phyloP scores from a whole-genome alignment of 2,329 filamentous ascomycete genomes.

The Cyclaneusma minus region DNA sequence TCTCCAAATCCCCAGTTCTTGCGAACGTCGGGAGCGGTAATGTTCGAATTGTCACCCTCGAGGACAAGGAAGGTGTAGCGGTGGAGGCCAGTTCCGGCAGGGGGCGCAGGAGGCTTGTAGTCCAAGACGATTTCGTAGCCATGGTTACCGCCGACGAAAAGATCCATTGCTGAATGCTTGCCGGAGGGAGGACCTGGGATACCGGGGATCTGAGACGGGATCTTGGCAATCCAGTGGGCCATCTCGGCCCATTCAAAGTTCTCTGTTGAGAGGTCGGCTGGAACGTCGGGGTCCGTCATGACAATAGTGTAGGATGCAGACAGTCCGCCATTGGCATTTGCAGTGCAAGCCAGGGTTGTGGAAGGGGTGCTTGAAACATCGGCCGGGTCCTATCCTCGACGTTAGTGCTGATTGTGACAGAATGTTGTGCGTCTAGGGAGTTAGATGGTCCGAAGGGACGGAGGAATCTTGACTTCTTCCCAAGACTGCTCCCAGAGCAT shows the following conservation, averaged over 20 bases:
- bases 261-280: constrained; percentile 29
- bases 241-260: constrained; percentile 39
- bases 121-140: not conserved
- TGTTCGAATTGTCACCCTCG: constrained; percentile 21
- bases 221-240: constrained; percentile 33
- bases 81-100: constrained; percentile 37
- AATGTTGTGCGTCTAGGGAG: constrained; percentile 16
- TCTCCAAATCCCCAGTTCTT: constrained; percentile 38
- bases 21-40: constrained; percentile 30
- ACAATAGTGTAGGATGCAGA: constrained; percentile 31
- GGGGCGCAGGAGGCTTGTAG: constrained; percentile 35
- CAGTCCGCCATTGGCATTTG: constrained; percentile 14
- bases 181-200: constrained; percentile 1
- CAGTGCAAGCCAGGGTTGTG: too few relatives aligned
- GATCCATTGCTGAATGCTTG: not conserved
- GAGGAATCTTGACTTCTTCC: too few relatives aligned
- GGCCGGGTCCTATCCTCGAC: constrained; percentile 6
- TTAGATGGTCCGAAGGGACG: constrained; percentile 13
- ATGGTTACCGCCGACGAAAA: not conserved
- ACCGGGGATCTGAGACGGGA: constrained; percentile 4
- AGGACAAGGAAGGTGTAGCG: constrained; percentile 40
- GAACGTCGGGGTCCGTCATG: constrained; percentile 43
- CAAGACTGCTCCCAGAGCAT: too few relatives aligned
- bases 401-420: constrained; percentile 15
- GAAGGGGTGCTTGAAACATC: too few relatives aligned